These are phyloP conservation scores for Solanum hybrid DNA, from an alignment of 305 asterid genomes.

Conservation along the genomic window DNA sequence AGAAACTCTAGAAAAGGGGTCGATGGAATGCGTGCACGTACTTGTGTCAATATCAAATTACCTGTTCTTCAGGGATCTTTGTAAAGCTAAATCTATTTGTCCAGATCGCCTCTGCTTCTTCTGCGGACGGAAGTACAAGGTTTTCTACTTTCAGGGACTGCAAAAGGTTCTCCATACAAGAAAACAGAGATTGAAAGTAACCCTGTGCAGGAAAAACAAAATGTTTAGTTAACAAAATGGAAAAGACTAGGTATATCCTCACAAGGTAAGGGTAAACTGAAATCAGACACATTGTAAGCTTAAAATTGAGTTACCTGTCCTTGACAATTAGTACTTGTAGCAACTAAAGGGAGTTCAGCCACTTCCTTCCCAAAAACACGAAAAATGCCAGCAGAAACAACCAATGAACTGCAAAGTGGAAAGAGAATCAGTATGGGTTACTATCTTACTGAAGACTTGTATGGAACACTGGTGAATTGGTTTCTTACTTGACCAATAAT, in stretches of 20 bases:
- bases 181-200: constrained; percentile 54
- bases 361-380: constrained; percentile 74
- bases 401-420: constrained; percentile 37
- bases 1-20: neutral
- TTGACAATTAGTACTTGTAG: constrained; percentile 45
- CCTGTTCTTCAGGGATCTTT: constrained; percentile 47
- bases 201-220: constrained; percentile 38
- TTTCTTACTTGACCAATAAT: constrained; percentile 57
- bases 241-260: neutral
- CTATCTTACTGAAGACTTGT: neutral
- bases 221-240: neutral
- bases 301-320: constrained; percentile 48
- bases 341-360: constrained; percentile 87
- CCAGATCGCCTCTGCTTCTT: constrained; percentile 73
- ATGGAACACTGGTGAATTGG: neutral
- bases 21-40: neutral
- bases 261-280: neutral
- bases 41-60: constrained; percentile 5
- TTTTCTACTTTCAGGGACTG: constrained; percentile 43
- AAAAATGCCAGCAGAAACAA: constrained; percentile 65
- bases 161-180: constrained; percentile 51
- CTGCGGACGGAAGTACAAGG: constrained; percentile 77
- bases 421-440: constrained; percentile 11
- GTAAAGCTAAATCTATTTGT: constrained; percentile 55
- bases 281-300: neutral